These are phyloP conservation scores for Penicillium bovifimosum DNA, from an alignment of 495 filamentous ascomycete species.

Conservation along the genomic window DNA sequence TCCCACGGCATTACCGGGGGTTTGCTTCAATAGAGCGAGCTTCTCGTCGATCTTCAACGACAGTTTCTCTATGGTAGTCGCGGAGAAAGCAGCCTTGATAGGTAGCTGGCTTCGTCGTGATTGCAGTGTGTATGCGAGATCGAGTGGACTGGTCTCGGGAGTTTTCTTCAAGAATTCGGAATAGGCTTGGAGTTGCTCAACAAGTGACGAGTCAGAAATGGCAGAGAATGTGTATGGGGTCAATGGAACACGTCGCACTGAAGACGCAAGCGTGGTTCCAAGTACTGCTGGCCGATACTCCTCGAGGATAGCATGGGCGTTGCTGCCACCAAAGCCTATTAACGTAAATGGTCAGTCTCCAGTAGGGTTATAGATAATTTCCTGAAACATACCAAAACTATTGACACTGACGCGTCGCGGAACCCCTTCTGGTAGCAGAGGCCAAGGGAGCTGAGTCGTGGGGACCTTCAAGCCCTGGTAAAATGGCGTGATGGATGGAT, in stretches of 20 bases:
- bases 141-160: neutral
- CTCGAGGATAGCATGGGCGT: constrained; percentile 56
- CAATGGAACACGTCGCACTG: neutral
- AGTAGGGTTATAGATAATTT: neutral
- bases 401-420: constrained; percentile 55
- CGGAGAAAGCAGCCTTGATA: neutral
- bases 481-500: constrained; percentile 39
- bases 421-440: constrained; percentile 16
- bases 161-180: neutral
- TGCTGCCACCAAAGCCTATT: constrained; percentile 49
- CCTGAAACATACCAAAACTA: constrained; percentile 40
- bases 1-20: neutral
- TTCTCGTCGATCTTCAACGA: neutral
- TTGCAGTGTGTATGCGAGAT: neutral
- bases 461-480: constrained; percentile 38
- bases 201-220: constrained; percentile 1
- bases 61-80: neutral
- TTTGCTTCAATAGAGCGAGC: neutral
- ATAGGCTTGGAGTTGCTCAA: neutral
- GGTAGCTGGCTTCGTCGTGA: neutral
- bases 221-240: constrained; percentile 19
- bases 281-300: no score
- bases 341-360: neutral
- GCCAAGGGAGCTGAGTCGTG: constrained; percentile 24
- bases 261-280: no score